Percentiles rank a stretch among this genome's conserved stretches.
These are phyloP conservation scores for Pulveroboletus frians DNA, from an alignment of 768 basidiomycete species.

Conservation along the genomic window DNA sequence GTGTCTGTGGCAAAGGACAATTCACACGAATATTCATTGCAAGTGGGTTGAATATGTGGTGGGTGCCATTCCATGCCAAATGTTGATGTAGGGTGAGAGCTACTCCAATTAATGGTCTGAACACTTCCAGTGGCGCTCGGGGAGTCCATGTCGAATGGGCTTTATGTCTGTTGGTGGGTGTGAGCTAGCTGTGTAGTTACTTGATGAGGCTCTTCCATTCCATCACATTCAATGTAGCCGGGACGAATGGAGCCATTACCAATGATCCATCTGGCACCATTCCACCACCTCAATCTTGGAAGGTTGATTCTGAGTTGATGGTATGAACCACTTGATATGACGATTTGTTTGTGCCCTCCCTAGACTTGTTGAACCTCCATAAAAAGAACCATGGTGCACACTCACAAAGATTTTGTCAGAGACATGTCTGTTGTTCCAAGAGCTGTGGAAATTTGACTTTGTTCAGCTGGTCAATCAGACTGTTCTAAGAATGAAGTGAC, in stretches of 20 bases:
- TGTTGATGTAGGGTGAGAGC: neutral
- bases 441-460: neutral
- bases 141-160: neutral
- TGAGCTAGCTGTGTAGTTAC: neutral
- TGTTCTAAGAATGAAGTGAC: neutral
- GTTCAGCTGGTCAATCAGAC: neutral
- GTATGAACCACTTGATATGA: neutral
- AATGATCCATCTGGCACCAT: neutral
- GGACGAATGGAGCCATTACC: neutral
- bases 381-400: neutral
- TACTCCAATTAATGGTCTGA: neutral
- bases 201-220: neutral
- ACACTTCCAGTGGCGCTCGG: neutral
- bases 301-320: neutral
- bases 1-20: neutral
- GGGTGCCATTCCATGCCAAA: neutral
- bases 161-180: neutral
- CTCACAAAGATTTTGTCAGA: conserved; percentile 1
- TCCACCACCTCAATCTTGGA: neutral
- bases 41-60: neutral
- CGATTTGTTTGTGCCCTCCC: neutral
- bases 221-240: neutral
- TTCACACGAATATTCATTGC: neutral
- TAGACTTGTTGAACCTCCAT: neutral
- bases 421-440: neutral